Base-by-base conservation (phyloP, 2,329 filamentous ascomycete genomes). In the Aphanocladium album region DNA sequence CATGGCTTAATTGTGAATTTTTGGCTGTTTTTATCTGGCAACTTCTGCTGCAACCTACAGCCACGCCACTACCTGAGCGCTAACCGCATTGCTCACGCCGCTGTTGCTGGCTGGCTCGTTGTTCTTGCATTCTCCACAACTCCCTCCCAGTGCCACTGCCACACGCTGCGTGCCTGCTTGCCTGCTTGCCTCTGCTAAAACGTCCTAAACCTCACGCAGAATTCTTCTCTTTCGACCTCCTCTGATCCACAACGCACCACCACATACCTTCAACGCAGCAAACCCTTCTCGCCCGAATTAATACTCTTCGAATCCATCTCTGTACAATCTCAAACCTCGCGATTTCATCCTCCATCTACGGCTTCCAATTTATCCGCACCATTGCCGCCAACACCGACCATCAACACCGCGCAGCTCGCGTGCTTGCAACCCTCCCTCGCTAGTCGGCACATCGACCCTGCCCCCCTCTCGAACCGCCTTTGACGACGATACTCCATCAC, bases 211-310 rank as follows among this genome's bases (percentile, higher is more conserved):
- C 57, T 59, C 49, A 59, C 57, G 51, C 33, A 55, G 59, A 60
- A 60, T 60, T 60, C 52, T 55, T 60, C 43, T 49, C 50, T 19
- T 35, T 43, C 45, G 23, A 43, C 51, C 33, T 55, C 35, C 52
- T 55, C 52, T 60, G 59, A 56, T 60, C 59, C 59, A 60, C 59
- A 60, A 60, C 59, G 51, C 52, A 55, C 52, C 50, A 60, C 59
- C 59, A 52, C 51, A 27, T 14, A 50, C 52, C 52, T 45, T 56
- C 52, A 41, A 46, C 35, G 45, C 49, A 35, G 19, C 59, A 41
- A n/a, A n/a, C 19, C 19, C 27, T 21, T 56, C 45, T 25, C 52
- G 45, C 51, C 33, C 52, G 16, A 30, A 21, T 9, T 30, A 46
- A 39, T 41, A 33, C 43, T n/a, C 50, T 41, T 35, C 49, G 39